Evolutionary conservation across 202 grass and related monocot species (phyloP).

Genomic region (Panicum hallii): DNA sequence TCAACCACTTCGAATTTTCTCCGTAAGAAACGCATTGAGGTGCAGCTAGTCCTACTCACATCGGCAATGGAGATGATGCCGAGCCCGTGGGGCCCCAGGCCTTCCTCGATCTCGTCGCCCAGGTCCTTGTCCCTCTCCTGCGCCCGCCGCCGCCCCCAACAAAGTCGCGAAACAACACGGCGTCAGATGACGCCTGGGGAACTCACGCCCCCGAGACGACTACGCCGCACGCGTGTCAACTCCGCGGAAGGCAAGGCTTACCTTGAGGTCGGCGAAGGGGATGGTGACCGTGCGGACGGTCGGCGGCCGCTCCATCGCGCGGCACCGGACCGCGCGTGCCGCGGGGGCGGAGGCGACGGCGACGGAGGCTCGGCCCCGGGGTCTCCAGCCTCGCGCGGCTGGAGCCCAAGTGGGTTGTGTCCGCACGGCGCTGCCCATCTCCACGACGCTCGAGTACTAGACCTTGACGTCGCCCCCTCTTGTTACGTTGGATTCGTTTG

Average conservation of each 20-base stretch:
- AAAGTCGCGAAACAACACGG: not conserved
- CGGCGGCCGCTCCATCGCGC: slow-evolving; percentile 40
- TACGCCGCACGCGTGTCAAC: not conserved
- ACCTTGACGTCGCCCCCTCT: not conserved
- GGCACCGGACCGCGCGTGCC: slow-evolving; percentile 41
- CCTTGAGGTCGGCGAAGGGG: slow-evolving; percentile 76
- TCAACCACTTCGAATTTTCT: not conserved
- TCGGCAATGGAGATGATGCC: slow-evolving; percentile 84
- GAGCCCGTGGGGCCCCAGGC: slow-evolving; percentile 81
- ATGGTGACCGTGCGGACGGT: slow-evolving; percentile 70
- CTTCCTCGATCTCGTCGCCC: slow-evolving; percentile 78
- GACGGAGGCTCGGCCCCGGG: not conserved
- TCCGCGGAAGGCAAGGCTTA: not conserved
- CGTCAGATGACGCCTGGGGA: not conserved
- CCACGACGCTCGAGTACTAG: not conserved
- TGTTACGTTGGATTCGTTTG: not conserved
- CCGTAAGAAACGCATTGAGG: not conserved
- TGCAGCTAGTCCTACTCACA: slow-evolving; percentile 44
- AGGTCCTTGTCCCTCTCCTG: slow-evolving; percentile 83
- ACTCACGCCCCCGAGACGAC: not conserved
- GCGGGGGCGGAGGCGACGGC: not conserved
- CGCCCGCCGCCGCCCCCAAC: not conserved
- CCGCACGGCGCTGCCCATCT: slow-evolving; percentile 32
- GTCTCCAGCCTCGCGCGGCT: not conserved
- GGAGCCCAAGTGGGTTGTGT: slow-evolving; percentile 16